Conservation (phyloP, 345 rosid species). For the Gynandropsis gynandra region DNA sequence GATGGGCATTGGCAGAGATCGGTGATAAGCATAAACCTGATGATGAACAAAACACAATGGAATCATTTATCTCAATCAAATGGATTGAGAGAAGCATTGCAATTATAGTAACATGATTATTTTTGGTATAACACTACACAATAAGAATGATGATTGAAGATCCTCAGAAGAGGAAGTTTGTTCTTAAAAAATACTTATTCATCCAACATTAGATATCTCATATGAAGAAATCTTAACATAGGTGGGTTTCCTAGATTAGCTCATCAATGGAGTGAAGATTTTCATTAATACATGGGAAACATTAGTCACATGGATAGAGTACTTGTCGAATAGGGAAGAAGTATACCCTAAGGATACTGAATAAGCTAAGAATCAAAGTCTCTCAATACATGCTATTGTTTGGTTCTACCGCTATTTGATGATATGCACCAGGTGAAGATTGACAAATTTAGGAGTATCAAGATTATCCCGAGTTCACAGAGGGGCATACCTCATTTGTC, state of each 20-base stretch:
- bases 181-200: too few relatives aligned
- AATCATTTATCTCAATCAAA: neutral
- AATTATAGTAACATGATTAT: too few relatives aligned
- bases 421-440: neutral
- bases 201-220: too few relatives aligned
- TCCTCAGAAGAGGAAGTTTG: too few relatives aligned
- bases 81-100: neutral
- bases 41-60: slow-evolving; percentile 14
- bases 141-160: too few relatives aligned
- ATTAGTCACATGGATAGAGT: slow-evolving; percentile 1
- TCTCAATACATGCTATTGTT: neutral
- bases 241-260: too few relatives aligned
- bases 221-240: too few relatives aligned
- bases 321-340: neutral
- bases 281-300: neutral
- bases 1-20: slow-evolving; percentile 86
- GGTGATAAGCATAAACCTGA: slow-evolving; percentile 84
- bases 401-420: too few relatives aligned
- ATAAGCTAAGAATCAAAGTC: slow-evolving; percentile 1
- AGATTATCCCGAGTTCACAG: slow-evolving; percentile 3
- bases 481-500: slow-evolving; percentile 78
- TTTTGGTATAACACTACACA: too few relatives aligned
- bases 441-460: slow-evolving; percentile 2
- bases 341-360: neutral
- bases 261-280: too few relatives aligned